Base-by-base conservation (phyloP, 2,329 filamentous ascomycete genomes). In the Ambrosiella cleistominuta region DNA sequence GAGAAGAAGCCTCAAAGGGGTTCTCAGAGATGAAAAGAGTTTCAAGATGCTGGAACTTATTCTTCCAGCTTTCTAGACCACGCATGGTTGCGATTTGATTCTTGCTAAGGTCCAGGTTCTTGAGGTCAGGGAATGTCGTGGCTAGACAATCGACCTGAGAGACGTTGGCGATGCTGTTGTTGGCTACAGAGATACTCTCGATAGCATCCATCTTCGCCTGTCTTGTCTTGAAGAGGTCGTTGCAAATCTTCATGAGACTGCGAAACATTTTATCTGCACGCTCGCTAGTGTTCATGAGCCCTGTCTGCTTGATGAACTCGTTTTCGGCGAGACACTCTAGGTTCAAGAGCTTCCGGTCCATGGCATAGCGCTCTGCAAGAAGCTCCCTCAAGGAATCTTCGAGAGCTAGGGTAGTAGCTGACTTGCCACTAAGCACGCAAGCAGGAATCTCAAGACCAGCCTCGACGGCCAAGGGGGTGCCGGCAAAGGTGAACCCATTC, bases 251-350 rank as follows among this genome's bases (percentile, higher is more conserved):
- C 86, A 97, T 95, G 62, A 97, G 75, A 1, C 87, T 91, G 56
- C 86, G 87, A 71, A 97, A 96, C 62, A 95, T 86, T 68, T 96
- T 98, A 62, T 85, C 79, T 51, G 86, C 82, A 1, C 82, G 83
- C 2, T 83, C 81, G 60, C 78, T 79, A 60, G 74, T 80, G 62
- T 81, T 78, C 67, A 95, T 89, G 65, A 91, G 85, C 42, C 86
- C 86, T 69, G 89, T 82, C 47, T 78, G 75, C 57, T 82, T 74
- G 3, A 97, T 77, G 60, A 83, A 79, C 1, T 80, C 72, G 65
- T 97, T 91, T 53, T 78, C 74, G 38, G 79, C 83, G 8, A 97
- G 79, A 1, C 78, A 75, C n/a, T 88, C 89, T 8, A 98, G 79
- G 66, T 95, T 82, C 44, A 97, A 77, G 0, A 96, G 73, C 69